A percentile compares a stretch with the other conserved stretches of the same genome.
Evolutionary conservation across 2,329 filamentous ascomycete genomes (phyloP).

Genomic region (Botrytis paeoniae): DNA sequence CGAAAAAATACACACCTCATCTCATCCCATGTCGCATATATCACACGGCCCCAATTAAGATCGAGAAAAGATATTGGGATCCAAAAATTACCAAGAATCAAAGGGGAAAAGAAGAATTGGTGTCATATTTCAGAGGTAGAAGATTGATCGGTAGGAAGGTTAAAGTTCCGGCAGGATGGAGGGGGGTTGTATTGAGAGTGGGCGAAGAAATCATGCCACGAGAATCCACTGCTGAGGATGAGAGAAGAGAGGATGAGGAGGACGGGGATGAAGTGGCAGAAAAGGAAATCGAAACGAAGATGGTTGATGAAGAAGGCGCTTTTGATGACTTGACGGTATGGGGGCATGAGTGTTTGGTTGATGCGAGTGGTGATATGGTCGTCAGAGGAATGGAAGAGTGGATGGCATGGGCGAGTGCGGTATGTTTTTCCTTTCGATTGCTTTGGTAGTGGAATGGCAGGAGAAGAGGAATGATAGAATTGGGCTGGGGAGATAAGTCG

Average conservation of each 20-base stretch:
- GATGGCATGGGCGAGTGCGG: constrained; percentile 68
- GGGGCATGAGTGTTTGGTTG: constrained; percentile 70
- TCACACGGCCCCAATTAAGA: background rate
- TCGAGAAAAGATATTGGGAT: constrained; percentile 17
- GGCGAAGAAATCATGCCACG: background rate
- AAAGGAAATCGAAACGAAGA: constrained; percentile 50
- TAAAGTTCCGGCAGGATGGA: constrained; percentile 3
- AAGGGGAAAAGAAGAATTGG: background rate
- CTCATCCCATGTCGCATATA: constrained; percentile 18
- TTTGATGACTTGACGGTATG: constrained; percentile 81
- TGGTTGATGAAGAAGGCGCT: constrained; percentile 59
- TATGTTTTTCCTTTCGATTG: constrained; percentile 37
- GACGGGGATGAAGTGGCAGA: constrained; percentile 45
- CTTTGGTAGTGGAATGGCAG: background rate
- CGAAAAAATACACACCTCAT: constrained; percentile 3
- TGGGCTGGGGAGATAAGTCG: background rate
- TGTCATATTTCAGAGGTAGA: constrained; percentile 15
- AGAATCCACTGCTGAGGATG: background rate
- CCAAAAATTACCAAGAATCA: background rate
- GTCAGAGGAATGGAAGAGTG: constrained; percentile 76
- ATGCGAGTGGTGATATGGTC: constrained; percentile 64
- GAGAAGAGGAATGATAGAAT: background rate
- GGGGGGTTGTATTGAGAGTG: background rate
- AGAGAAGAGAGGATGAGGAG: constrained; percentile 15
- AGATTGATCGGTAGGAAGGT: constrained; percentile 23